Conservation (phyloP, 345 rosid genomes). For the Linum trigynum region DNA sequence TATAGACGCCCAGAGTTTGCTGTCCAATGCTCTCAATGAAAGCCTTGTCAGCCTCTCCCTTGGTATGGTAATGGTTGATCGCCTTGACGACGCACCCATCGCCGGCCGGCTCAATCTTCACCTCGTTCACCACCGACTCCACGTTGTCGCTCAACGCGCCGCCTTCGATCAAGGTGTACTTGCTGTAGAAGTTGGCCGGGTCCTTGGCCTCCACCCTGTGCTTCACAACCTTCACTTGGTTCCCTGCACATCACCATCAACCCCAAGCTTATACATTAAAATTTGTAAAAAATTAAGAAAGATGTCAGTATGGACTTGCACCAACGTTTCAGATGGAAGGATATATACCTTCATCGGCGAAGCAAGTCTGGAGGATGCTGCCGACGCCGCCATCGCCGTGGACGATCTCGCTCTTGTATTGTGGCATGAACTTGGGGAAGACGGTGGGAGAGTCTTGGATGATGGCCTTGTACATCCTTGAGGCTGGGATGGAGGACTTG, state of each 20-base stretch:
- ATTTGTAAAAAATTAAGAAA: too few species aligned
- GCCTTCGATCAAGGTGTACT: conserved; percentile 2
- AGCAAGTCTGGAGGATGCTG: not conserved
- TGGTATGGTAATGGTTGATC: conserved; percentile 1
- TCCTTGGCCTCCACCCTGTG: not conserved
- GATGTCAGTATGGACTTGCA: too few species aligned
- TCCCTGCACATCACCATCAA: not conserved
- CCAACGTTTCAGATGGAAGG: not conserved
- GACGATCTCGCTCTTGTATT: not conserved
- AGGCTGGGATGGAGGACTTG: not conserved
- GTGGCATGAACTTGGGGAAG: not conserved
- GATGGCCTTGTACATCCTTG: not conserved
- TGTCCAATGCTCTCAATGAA: not conserved
- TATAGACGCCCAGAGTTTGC: not conserved
- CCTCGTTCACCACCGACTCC: conserved; percentile 1
- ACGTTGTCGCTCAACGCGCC: not conserved
- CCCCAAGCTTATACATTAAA: too few species aligned
- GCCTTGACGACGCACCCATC: not conserved
- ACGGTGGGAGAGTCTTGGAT: not conserved
- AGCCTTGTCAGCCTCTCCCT: not conserved
- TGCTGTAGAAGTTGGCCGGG: not conserved
- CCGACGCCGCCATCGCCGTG: not conserved
- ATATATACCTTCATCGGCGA: not conserved
- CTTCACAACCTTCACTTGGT: not conserved
- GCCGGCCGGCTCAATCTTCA: not conserved